Evolutionary conservation across 257 asterid species (phyloP).

Genomic region (Ballota nigra): DNA sequence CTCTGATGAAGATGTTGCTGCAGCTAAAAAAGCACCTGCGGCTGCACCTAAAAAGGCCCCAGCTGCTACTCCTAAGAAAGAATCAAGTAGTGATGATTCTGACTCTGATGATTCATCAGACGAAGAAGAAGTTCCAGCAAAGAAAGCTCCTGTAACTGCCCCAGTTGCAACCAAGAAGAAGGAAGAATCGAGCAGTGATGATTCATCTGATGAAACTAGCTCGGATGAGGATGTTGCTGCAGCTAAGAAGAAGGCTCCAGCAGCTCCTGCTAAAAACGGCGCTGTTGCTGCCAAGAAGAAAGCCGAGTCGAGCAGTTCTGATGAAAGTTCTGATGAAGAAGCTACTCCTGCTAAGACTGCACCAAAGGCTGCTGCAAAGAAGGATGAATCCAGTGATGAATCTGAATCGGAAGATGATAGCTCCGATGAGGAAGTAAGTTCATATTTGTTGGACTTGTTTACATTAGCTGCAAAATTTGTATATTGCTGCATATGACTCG

Average conservation of each 20-base stretch:
- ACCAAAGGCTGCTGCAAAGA: constrained; percentile 11
- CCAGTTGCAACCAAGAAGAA: constrained; percentile 4
- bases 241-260: constrained; percentile 35
- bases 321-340: constrained; percentile 29
- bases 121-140: constrained; percentile 31
- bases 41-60: constrained; percentile 10
- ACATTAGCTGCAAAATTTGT: background rate
- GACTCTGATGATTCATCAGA: constrained; percentile 32
- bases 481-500: background rate
- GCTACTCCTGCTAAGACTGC: constrained; percentile 3
- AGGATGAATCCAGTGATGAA: constrained; percentile 25
- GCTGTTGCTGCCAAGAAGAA: constrained; percentile 32
- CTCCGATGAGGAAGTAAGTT: constrained; percentile 34
- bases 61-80: constrained; percentile 25
- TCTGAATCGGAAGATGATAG: constrained; percentile 33
- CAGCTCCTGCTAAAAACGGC: constrained; percentile 16
- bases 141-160: constrained; percentile 19
- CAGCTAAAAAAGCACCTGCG: constrained; percentile 19
- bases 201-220: constrained; percentile 28
- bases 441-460: background rate
- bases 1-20: constrained; percentile 28
- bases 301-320: constrained; percentile 14
- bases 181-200: background rate
- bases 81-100: constrained; percentile 38
- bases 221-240: constrained; percentile 41